Evolutionary conservation across 768 basidiomycete species (phyloP).

Genomic region (Naganishia kalamii): DNA sequence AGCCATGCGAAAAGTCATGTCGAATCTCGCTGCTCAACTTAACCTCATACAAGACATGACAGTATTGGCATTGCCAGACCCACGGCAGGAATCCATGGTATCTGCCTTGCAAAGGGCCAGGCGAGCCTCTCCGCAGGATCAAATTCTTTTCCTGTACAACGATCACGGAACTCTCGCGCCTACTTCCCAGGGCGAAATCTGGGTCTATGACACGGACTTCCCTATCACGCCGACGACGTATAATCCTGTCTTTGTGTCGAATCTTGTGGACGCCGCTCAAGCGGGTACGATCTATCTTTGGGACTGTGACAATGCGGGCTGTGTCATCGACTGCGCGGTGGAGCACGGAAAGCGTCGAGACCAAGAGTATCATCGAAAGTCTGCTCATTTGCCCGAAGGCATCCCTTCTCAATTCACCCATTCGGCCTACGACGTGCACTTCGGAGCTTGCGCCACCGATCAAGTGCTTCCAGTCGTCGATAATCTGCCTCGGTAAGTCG

Average conservation of each 20-base stretch:
- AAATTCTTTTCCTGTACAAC: slow-evolving; percentile 25
- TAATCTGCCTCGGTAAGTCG: slow-evolving; percentile 20
- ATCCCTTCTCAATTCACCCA: slow-evolving; percentile 1
- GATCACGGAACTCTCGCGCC: slow-evolving; percentile 27
- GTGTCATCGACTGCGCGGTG: slow-evolving; percentile 14
- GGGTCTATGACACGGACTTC: slow-evolving; percentile 26
- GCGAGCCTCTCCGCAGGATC: slow-evolving; percentile 5
- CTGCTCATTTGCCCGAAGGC: slow-evolving; percentile 3
- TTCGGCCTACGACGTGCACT: slow-evolving; percentile 17
- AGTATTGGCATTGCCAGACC: slow-evolving; percentile 20
- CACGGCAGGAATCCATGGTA: slow-evolving; percentile 16
- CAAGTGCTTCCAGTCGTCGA: slow-evolving; percentile 17
- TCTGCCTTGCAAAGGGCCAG: slow-evolving; percentile 9
- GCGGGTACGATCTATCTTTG: slow-evolving; percentile 23
- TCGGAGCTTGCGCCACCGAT: slow-evolving; percentile 14
- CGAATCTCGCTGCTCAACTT: slow-evolving; percentile 13
- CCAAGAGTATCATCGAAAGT: background rate
- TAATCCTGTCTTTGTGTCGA: slow-evolving; percentile 23
- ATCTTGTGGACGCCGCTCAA: slow-evolving; percentile 16
- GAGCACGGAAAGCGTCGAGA: slow-evolving; percentile 23
- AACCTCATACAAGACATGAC: slow-evolving; percentile 20
- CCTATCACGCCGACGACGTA: slow-evolving; percentile 24
- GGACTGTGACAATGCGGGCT: slow-evolving; percentile 26
- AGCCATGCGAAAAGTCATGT: slow-evolving; percentile 24
- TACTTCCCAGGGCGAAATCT: slow-evolving; percentile 23